Conservation (phyloP, 2,329 filamentous ascomycete genomes). For the Atkinsonella hypoxylon region DNA sequence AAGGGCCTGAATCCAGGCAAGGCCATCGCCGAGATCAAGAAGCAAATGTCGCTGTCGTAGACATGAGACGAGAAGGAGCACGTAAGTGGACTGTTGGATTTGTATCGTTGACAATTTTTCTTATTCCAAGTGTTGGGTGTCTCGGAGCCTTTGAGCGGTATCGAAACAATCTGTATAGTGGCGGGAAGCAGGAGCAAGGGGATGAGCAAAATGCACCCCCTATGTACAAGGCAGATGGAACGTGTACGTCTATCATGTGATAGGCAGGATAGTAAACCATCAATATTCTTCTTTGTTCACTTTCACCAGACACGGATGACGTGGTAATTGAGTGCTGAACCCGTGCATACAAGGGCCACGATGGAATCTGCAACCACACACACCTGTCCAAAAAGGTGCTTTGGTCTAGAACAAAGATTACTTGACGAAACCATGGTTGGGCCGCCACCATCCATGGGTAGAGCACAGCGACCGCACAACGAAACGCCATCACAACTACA, state of each 20-base stretch:
- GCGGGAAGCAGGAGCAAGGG: slow-evolving; percentile 1
- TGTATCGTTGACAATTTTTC: neutral
- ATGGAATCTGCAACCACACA: no score
- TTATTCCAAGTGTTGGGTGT: slow-evolving; percentile 1
- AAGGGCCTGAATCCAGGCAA: slow-evolving; percentile 95
- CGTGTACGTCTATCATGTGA: slow-evolving; percentile 8
- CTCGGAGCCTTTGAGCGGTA: neutral
- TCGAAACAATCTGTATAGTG: neutral
- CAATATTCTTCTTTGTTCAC: slow-evolving; percentile 4
- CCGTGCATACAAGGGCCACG: neutral
- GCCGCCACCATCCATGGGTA: neutral
- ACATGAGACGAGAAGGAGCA: neutral
- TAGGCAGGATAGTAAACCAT: slow-evolving; percentile 5
- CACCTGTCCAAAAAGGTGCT: no score
- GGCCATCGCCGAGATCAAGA: slow-evolving; percentile 97
- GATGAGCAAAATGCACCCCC: slow-evolving; percentile 1
- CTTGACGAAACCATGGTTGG: no score
- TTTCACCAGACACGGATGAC: no score
- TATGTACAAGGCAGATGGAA: slow-evolving; percentile 5
- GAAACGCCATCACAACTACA: no score
- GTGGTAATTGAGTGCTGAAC: no score
- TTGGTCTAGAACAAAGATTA: no score
- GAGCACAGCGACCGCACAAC: no score
- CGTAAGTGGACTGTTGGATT: neutral
- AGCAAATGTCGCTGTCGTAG: slow-evolving; percentile 61